phyloP scores from a whole-genome alignment of 2,329 filamentous ascomycete species.

The Cryphonectria radicalis region DNA sequence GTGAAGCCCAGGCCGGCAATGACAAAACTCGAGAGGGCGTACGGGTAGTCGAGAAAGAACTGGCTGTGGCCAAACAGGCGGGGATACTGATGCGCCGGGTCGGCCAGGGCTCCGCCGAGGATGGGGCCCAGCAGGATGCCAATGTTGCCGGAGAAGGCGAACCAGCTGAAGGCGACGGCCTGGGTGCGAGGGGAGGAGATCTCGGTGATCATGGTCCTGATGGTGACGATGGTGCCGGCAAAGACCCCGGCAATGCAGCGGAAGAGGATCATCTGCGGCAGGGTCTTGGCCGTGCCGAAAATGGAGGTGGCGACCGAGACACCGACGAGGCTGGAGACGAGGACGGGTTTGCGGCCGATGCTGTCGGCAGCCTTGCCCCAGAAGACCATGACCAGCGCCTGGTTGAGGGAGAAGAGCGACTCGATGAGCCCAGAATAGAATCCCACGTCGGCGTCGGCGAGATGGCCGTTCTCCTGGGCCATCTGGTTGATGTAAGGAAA shows the following conservation, averaged over 20 bases:
- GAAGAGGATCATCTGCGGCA: constrained; percentile 77
- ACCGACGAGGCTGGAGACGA: constrained; percentile 69
- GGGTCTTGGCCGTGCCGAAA: constrained; percentile 68
- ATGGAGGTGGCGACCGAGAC: constrained; percentile 63
- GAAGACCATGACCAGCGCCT: constrained; percentile 76
- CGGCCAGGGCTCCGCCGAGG: constrained; percentile 69
- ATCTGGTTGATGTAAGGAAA: constrained; percentile 82
- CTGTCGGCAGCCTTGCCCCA: constrained; percentile 74
- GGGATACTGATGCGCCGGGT: constrained; percentile 68
- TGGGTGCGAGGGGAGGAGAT: constrained; percentile 72
- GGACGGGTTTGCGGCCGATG: constrained; percentile 72
- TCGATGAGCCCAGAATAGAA: constrained; percentile 81
- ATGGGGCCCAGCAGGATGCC: constrained; percentile 75
- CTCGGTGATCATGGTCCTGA: constrained; percentile 78
- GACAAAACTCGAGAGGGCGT: constrained; percentile 66
- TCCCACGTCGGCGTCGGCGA: constrained; percentile 70
- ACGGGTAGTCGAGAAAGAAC: constrained; percentile 69
- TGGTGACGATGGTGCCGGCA: constrained; percentile 72
- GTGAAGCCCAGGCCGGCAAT: constrained; percentile 58
- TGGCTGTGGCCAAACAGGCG: constrained; percentile 55
- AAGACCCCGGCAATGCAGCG: constrained; percentile 75
- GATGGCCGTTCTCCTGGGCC: constrained; percentile 67
- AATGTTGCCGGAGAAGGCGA: constrained; percentile 74
- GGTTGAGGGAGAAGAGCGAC: constrained; percentile 73
- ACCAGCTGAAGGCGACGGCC: constrained; percentile 74